Percentiles rank a stretch among this genome's conserved stretches.
phyloP scores from a whole-genome alignment of 192 early-diverging fungal species.

The Haplosporangium gracile region DNA sequence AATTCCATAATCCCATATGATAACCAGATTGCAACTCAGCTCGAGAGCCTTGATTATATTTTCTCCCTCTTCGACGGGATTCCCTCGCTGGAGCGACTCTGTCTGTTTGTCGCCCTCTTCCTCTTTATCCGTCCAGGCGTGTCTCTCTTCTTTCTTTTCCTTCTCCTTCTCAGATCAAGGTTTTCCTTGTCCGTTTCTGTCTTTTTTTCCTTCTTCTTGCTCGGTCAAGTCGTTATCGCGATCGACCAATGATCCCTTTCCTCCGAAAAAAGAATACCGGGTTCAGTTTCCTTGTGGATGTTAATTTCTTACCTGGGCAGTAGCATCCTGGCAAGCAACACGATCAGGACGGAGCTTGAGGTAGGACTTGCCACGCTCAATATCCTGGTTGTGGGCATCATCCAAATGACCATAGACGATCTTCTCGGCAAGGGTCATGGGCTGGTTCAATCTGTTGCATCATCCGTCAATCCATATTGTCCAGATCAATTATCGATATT shows the following conservation, averaged over 20 bases:
- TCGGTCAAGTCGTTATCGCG: not conserved
- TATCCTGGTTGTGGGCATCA: conserved; percentile 95
- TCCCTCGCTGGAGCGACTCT: not conserved
- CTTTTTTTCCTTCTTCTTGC: not conserved
- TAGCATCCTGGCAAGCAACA: conserved; percentile 99
- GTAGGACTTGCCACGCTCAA: conserved; percentile 92
- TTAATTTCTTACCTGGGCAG: conserved; percentile 75
- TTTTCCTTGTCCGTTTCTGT: not conserved
- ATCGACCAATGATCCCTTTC: not conserved
- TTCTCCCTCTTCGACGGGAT: not conserved
- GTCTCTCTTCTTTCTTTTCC: not conserved
- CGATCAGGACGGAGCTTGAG: conserved; percentile 98
- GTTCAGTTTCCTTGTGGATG: not conserved
- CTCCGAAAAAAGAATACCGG: not conserved
- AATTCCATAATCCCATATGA: not conserved
- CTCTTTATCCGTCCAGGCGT: conserved; percentile 1
- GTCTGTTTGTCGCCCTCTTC: not conserved
- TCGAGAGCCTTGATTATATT: not conserved
- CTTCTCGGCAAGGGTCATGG: conserved; percentile 97
- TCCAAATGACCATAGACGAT: conserved; percentile 98
- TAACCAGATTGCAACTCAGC: conserved; percentile 5
- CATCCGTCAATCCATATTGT: not conserved
- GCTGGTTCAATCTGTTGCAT: conserved; percentile 81
- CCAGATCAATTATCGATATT: not conserved
- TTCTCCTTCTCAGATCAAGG: not conserved